Conservation (phyloP, 768 basidiomycete genomes). For the Cubamyces sp. region DNA sequence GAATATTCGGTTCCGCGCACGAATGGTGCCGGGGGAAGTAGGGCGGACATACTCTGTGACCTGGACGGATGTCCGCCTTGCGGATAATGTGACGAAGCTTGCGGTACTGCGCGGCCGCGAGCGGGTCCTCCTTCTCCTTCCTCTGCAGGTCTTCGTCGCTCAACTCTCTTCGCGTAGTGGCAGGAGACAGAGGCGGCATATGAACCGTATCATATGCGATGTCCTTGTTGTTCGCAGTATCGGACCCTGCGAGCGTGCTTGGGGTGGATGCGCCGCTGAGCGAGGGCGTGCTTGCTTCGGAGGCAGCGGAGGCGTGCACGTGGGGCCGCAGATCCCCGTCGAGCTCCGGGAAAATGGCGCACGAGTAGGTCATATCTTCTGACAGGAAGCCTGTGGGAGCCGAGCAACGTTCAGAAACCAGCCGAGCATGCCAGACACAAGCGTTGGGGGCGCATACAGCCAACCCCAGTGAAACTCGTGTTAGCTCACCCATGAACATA, state of each 20-base stretch:
- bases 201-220: neutral
- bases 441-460: neutral
- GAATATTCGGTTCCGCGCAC: neutral
- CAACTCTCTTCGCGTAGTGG: neutral
- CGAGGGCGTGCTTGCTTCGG: slow-evolving; percentile 12
- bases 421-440: neutral
- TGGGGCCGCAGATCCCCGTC: slow-evolving; percentile 53
- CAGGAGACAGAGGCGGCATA: neutral
- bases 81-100: slow-evolving; percentile 67
- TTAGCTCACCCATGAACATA: slow-evolving; percentile 62
- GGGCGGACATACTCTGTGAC: slow-evolving; percentile 38
- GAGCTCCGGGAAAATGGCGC: slow-evolving; percentile 67
- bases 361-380: slow-evolving; percentile 78
- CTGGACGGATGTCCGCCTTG: slow-evolving; percentile 62
- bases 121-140: slow-evolving; percentile 20
- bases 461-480: neutral
- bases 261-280: slow-evolving; percentile 22
- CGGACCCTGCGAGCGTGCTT: slow-evolving; percentile 6
- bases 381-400: slow-evolving; percentile 51
- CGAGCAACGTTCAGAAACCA: neutral
- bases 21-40: neutral
- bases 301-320: neutral
- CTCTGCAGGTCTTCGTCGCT: neutral
- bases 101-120: slow-evolving; percentile 42
- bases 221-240: slow-evolving; percentile 11